Evolutionary conservation across 1,284 basidiomycete species (phyloP), one percentile per base, ranked within the genome.

Genomic region (Rhodotorula mucilaginosa): DNA sequence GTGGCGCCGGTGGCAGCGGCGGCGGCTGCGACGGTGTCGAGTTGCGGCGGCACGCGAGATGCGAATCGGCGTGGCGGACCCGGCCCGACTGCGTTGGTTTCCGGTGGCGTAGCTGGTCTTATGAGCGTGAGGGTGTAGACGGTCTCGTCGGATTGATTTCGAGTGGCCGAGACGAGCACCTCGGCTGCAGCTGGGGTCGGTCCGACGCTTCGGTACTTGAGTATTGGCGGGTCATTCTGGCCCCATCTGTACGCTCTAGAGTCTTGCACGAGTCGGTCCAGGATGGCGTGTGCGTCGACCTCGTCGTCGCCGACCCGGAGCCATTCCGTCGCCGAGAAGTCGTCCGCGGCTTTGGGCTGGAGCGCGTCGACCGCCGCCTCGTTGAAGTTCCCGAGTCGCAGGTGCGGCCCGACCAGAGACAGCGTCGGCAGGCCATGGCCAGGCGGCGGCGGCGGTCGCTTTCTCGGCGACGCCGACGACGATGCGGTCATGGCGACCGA

Each of bases 51-150:
- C 16, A 23, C 49, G 23, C 23, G 61, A 39, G 61, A 39, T 7
- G 61, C 34, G 49, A 34, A 51, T 31, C 21, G 26, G 21, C 16
- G 47, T 34, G 39, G 39, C 39, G 39, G 39, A 44, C 39, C 39
- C 12, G 39, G 39, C 12, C 39, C 39, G 39, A 44, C 39, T 44
- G 39, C 39, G 12, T 44, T 5, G 46, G 23, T 34, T 5, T 3
- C 3, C 5, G 39, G 21, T 13, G 16, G 21, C 5, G 19, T n/a
- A 3, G 18, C 3, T 5, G 63, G 58, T 0, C 62, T 47, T 1
- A 69, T 13, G 63, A 69, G 58, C n/a, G 65, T 34, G 39, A 69
- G 44, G 7, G 64, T 51, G 48, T n/a, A 46, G 39, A 44, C 8
- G 2, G 10, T 44, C 39, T 44, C 39, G 39, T 12, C 12, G 39